Base-by-base conservation (phyloP, 1,284 basidiomycete genomes). In the Cryptococcus depauperatus region DNA sequence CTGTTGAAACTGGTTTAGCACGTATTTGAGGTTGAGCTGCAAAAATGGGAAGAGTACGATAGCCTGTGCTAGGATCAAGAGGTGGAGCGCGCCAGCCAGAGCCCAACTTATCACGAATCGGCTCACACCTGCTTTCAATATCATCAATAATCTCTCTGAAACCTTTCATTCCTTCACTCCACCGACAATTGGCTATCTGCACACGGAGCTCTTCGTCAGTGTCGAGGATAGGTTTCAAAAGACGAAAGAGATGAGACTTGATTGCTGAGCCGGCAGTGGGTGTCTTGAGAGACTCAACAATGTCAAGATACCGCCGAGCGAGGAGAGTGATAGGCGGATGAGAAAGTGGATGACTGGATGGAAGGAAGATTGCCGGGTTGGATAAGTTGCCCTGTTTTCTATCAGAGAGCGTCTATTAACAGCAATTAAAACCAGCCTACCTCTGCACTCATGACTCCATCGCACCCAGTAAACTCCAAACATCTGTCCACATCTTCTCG, bases 381-480 rank as follows among this genome's bases (percentile, higher is more conserved):
- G 95, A 95, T 1, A 98, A 74, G 57, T 95, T 86, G 0, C 88
- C 93, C 70, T 70, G 38, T 13, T 18, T 4, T 10, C 11, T 9
- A 25, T 38, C 21, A 38, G 37, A 19, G n/a, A n/a, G n/a, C n/a
- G 11, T 3, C n/a, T 22, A 11, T 14, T 11, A 30, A 3, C 34
- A 18, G n/a, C 19, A 11, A 7, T 35, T 25, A 25, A 18, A 8
- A 14, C 4, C 5, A 21, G 41, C 66, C 48, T 49, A 68, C 68
- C 61, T 98, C 93, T 0, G 93, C 93, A 43, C 81, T 84, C 92
- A 97, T 96, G 52, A 97, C 81, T 0, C 83, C 93, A 59, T 96
- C 88, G 3, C 81, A 84, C 2, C 88, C 85, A 0, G 93, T 98
- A 28, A 78, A 76, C 13, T 77, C 75, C 21, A 98, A 70, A 63